Percentiles rank a stretch among this genome's conserved stretches.
These are phyloP conservation scores for Clonostachys rhizophaga DNA, from an alignment of 2,329 filamentous ascomycete species.

Conservation along the genomic window DNA sequence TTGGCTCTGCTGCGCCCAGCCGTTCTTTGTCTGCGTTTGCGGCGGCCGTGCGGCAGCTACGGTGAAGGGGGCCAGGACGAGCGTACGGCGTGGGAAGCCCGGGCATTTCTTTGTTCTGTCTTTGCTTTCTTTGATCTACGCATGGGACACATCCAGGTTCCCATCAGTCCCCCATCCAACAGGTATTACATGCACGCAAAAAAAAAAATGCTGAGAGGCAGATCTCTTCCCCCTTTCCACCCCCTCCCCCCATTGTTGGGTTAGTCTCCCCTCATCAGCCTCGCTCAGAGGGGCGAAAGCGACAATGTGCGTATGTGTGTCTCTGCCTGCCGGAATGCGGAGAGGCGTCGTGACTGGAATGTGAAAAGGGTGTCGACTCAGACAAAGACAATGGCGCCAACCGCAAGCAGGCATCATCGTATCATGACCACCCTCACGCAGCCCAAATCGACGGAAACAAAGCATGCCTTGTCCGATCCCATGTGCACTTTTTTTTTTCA, in stretches of 20 bases:
- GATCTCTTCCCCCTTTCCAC: background rate
- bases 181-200: background rate
- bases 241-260: background rate
- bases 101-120: too few relatives aligned
- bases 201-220: too few relatives aligned
- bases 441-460: too few relatives aligned
- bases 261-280: conserved; percentile 14
- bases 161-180: background rate
- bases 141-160: background rate
- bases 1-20: background rate
- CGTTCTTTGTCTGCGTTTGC: conserved; percentile 1
- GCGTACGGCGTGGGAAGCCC: too few relatives aligned
- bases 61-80: too few relatives aligned
- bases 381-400: too few relatives aligned
- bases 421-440: too few relatives aligned
- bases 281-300: conserved; percentile 14
- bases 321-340: background rate
- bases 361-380: too few relatives aligned
- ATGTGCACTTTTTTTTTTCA: too few relatives aligned
- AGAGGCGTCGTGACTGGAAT: too few relatives aligned
- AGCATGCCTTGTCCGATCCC: too few relatives aligned
- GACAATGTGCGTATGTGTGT: conserved; percentile 19
- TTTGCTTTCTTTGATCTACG: background rate
- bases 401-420: too few relatives aligned
- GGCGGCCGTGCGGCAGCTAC: background rate